Conservation (phyloP, 768 basidiomycete species). For the Russula brevipes region DNA sequence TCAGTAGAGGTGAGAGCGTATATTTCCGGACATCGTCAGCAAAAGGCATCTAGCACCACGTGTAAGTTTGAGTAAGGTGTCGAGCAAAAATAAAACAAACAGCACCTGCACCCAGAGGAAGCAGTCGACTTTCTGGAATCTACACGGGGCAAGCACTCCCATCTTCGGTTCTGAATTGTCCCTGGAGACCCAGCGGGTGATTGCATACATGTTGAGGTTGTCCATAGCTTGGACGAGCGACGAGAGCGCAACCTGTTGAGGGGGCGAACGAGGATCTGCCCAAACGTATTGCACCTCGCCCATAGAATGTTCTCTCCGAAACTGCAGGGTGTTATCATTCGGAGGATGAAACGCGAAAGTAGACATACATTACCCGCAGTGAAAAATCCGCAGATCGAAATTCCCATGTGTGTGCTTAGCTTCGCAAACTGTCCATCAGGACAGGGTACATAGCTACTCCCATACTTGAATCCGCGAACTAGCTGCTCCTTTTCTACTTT, state of each 20-base stretch:
- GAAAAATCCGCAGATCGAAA: constrained; percentile 88
- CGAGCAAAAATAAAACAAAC: background rate
- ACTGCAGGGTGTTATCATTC: constrained; percentile 40
- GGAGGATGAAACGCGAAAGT: background rate
- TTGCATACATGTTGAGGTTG: constrained; percentile 59
- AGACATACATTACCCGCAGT: constrained; percentile 51
- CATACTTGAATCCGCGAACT: constrained; percentile 82
- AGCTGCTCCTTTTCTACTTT: constrained; percentile 76
- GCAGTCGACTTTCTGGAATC: constrained; percentile 67
- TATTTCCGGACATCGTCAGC: constrained; percentile 90
- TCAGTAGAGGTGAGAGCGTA: constrained; percentile 75
- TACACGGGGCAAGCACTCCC: constrained; percentile 64
- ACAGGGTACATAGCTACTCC: constrained; percentile 80
- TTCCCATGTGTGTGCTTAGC: constrained; percentile 72
- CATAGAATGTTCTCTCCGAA: constrained; percentile 77
- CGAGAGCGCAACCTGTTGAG: constrained; percentile 80
- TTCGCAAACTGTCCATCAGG: constrained; percentile 79
- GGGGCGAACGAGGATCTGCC: constrained; percentile 60
- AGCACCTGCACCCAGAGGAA: constrained; percentile 78
- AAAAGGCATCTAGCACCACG: constrained; percentile 76
- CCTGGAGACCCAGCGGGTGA: constrained; percentile 74
- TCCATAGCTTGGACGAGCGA: constrained; percentile 82
- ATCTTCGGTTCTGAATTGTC: constrained; percentile 79
- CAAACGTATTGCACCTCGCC: constrained; percentile 84
- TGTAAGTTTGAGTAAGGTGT: background rate